Conservation (phyloP, 2,329 filamentous ascomycete genomes). For the Ophiostoma angusticollis region DNA sequence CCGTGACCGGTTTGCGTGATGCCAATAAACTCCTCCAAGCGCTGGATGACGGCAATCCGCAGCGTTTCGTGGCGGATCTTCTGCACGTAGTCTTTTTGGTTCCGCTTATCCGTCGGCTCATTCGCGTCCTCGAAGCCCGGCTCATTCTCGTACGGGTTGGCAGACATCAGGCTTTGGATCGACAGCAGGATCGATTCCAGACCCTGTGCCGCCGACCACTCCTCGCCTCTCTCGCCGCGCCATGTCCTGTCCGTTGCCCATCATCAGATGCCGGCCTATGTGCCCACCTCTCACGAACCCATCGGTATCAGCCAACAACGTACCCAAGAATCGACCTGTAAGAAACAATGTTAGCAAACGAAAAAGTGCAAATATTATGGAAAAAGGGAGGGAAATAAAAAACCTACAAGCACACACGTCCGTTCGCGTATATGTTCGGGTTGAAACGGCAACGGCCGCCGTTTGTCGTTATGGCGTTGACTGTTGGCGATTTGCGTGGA, state of each 20-base stretch:
- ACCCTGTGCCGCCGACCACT: slow-evolving; percentile 94
- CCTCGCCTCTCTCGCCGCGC: slow-evolving; percentile 77
- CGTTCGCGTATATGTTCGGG: slow-evolving; percentile 85
- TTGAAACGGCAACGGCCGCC: slow-evolving; percentile 83
- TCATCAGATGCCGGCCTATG: too few species aligned
- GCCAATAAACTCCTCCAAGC: slow-evolving; percentile 66
- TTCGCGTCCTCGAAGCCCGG: slow-evolving; percentile 78
- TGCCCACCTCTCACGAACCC: too few species aligned
- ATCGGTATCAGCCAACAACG: slow-evolving; percentile 15
- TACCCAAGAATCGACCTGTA: slow-evolving; percentile 75
- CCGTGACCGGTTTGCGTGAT: slow-evolving; percentile 31
- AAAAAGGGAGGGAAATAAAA: too few species aligned
- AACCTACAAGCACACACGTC: slow-evolving; percentile 82
- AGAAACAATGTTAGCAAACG: not conserved
- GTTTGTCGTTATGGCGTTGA: slow-evolving; percentile 72
- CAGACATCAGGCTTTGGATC: slow-evolving; percentile 90
- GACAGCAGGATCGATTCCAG: slow-evolving; percentile 89
- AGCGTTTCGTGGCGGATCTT: slow-evolving; percentile 92
- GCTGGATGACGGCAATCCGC: slow-evolving; percentile 72
- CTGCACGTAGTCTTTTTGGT: slow-evolving; percentile 61
- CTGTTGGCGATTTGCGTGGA: slow-evolving; percentile 51
- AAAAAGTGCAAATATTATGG: slow-evolving; percentile 67
- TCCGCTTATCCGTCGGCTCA: slow-evolving; percentile 53
- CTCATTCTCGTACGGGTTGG: slow-evolving; percentile 91
- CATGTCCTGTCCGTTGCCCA: slow-evolving; percentile 61